Conservation (phyloP, 2,329 filamentous ascomycete genomes). For the Trichoderma simmonsii region DNA sequence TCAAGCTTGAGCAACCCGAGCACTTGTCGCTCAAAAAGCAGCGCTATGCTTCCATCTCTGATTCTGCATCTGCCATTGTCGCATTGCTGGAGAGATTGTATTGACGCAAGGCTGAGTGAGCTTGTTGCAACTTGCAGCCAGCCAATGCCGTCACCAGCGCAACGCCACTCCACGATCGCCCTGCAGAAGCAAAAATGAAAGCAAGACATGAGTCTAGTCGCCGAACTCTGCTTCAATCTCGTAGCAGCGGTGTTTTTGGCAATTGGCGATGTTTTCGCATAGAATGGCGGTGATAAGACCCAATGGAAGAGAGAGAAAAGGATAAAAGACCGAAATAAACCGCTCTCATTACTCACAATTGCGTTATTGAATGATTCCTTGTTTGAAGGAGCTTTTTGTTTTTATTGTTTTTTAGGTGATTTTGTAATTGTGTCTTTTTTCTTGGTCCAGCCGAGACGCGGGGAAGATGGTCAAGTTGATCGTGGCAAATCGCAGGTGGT, state of each 20-base stretch:
- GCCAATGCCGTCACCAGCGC: neutral
- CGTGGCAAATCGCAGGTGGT: neutral
- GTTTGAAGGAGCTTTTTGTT: neutral
- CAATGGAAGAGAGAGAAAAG: neutral
- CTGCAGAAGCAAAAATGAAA: neutral
- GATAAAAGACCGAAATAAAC: neutral
- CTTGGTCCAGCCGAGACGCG: conserved; percentile 13
- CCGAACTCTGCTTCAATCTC: neutral
- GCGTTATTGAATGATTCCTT: neutral
- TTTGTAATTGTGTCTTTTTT: neutral
- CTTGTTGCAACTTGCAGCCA: neutral
- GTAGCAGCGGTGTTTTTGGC: neutral
- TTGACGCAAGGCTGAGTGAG: neutral
- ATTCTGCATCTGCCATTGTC: neutral
- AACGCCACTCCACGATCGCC: neutral
- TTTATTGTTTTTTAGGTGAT: neutral
- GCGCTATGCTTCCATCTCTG: neutral
- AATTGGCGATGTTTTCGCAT: neutral
- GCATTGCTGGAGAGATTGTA: neutral
- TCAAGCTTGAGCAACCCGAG: neutral
- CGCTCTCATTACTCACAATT: conserved; percentile 4
- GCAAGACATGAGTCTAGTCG: neutral
- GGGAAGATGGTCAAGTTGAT: neutral
- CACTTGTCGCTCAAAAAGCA: neutral
- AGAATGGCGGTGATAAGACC: neutral